A percentile compares a stretch with the other conserved stretches of the same genome.
Evolutionary conservation across 345 rosid species (phyloP).

Genomic region (Citrus cavaleriei): DNA sequence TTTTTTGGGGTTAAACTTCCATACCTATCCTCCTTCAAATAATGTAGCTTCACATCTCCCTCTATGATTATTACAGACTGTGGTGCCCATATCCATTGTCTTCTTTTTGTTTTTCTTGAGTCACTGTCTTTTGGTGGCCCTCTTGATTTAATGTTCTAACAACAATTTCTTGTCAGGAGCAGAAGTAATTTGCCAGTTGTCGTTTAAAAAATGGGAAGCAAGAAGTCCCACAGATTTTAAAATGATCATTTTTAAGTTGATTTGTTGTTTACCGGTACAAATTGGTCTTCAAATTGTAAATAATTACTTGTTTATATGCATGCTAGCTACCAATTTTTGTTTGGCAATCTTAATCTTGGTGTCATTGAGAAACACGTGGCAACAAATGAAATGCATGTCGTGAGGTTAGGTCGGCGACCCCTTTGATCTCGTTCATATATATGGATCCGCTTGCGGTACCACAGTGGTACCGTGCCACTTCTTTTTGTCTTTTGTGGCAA

Average conservation of each 20-base stretch:
- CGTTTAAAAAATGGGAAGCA: background rate
- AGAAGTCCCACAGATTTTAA: background rate
- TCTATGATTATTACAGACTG: background rate
- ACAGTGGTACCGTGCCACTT: too few relatives aligned
- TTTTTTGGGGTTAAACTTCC: background rate
- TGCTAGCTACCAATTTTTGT: background rate
- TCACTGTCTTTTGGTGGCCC: background rate
- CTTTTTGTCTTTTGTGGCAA: too few relatives aligned
- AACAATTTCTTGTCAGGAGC: too few relatives aligned
- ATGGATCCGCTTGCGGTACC: too few relatives aligned
- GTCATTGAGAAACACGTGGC: background rate
- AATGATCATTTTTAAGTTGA: too few relatives aligned
- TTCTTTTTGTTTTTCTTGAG: background rate
- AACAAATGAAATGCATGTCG: background rate
- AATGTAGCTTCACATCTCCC: background rate
- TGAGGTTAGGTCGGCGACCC: background rate
- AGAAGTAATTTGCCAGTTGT: too few relatives aligned
- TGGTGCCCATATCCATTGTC: background rate
- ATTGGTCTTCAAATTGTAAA: background rate
- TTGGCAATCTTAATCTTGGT: background rate
- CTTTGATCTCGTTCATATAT: too few relatives aligned
- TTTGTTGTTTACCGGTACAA: background rate
- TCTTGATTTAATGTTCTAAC: background rate
- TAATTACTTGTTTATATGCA: background rate
- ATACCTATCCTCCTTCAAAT: background rate